Evolutionary conservation across 495 filamentous ascomycete species (phyloP), one percentile per base, ranked within the genome.

Genomic region (Chaetomium tenue): DNA sequence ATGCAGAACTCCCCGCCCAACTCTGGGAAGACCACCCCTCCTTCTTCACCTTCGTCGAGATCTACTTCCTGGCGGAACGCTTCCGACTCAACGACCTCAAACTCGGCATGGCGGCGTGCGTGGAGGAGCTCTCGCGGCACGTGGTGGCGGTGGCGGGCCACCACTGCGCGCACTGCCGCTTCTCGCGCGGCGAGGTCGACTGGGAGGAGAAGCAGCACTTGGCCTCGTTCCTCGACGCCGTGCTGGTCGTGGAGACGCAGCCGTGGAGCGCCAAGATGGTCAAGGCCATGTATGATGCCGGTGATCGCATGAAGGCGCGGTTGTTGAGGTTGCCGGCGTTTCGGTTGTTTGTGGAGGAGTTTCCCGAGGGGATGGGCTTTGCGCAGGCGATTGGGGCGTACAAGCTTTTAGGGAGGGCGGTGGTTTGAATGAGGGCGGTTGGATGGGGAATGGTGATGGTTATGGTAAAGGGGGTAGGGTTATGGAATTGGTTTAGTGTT

Each of bases 201-300:
- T 25, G 47, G 30, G 33, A 55, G 39, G 60, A 63, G n/a, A 1
- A 5, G 51, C 37, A 46, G 25, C 60, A 63, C 26, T 39, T 63
- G 16, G 22, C 52, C 0, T 63, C 60, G 37, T 63, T 63, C 11
- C 50, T 63, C 15, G 13, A 47, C 23, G 60, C 60, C 11, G 22
- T 63, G 23, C 22, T 55, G 3, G 42, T 33, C 4, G 60, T 63
- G 20, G 60, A 63, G 51, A 40, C 18, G 37, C 60, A 28, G 15
- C 39, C 42, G 8, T 63, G 60, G 60, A 63, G 60, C 60, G 51
- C 60, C 22, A 30, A n/a, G 39, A 63, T 63, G 3, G 39, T 47
- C 13, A 63, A 63, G 51, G 60, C 60, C n/a, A 47, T 63, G 40
- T 63, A 63, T 18, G 60, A 63, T 20, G 60, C 60, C 5, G 60